phyloP scores from a whole-genome alignment of 2,329 filamentous ascomycete species.

The Coniochaeta pulveracea region DNA sequence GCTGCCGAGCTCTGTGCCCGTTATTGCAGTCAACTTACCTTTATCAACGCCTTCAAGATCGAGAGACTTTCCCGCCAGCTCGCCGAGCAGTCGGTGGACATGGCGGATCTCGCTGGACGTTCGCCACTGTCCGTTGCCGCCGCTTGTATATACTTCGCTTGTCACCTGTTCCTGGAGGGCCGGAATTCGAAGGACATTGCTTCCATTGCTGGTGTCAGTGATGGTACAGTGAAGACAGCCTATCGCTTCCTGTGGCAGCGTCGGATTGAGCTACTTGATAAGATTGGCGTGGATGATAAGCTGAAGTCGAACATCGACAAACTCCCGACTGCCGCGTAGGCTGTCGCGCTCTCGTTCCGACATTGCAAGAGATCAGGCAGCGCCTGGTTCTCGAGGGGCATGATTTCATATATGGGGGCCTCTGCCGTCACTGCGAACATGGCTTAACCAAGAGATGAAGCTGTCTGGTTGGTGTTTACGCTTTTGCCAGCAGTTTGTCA shows the following conservation, averaged over 20 bases:
- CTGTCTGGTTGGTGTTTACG: no score
- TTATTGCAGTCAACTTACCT: constrained; percentile 75
- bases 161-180: constrained; percentile 69
- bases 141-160: constrained; percentile 94
- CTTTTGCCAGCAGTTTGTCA: no score
- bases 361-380: no score
- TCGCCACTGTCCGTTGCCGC: constrained; percentile 90
- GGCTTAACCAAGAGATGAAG: no score
- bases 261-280: constrained; percentile 64
- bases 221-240: constrained; percentile 91
- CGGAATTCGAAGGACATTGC: constrained; percentile 83
- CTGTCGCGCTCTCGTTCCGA: no score
- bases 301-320: constrained; percentile 59
- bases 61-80: constrained; percentile 72
- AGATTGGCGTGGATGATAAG: no score
- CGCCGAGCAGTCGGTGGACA: constrained; percentile 64
- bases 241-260: constrained; percentile 80
- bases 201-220: constrained; percentile 75
- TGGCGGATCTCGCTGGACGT: constrained; percentile 77
- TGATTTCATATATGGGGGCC: no score
- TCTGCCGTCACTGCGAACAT: no score
- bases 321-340: constrained; percentile 54
- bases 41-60: constrained; percentile 59
- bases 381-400: no score
- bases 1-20: constrained; percentile 79